A percentile compares a stretch with the other conserved stretches of the same genome.
Evolutionary conservation across 768 basidiomycete species (phyloP).

Genomic region (Rhodotorula diobovata): DNA sequence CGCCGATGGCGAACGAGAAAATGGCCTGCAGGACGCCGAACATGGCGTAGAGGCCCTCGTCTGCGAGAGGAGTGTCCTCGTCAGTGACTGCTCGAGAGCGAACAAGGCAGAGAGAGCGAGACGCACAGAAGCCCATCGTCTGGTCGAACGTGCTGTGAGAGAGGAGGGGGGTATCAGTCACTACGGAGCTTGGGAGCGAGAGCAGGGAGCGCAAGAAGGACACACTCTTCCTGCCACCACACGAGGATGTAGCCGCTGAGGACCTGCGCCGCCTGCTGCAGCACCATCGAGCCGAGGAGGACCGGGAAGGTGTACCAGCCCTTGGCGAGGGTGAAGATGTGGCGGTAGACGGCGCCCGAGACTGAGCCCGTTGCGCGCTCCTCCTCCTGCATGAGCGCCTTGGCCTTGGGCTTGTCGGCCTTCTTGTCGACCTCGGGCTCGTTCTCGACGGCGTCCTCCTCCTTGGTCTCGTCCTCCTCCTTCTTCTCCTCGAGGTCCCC

Average conservation of each 20-base stretch:
- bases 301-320: constrained; percentile 64
- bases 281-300: constrained; percentile 58
- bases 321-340: constrained; percentile 66
- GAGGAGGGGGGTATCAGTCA: not conserved
- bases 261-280: constrained; percentile 67
- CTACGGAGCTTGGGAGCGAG: not conserved
- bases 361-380: constrained; percentile 66
- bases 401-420: constrained; percentile 26
- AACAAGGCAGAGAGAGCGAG: not conserved
- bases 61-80: not conserved
- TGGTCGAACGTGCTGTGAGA: constrained; percentile 54
- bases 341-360: constrained; percentile 46
- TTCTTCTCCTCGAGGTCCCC: constrained; percentile 45
- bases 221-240: constrained; percentile 68
- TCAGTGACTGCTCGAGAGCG: not conserved
- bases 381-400: constrained; percentile 72
- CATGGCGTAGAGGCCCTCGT: constrained; percentile 40
- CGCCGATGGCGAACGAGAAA: constrained; percentile 64
- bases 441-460: constrained; percentile 10
- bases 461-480: constrained; percentile 17
- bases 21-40: constrained; percentile 60
- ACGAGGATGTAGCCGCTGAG: constrained; percentile 70
- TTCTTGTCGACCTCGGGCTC: not conserved
- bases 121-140: constrained; percentile 61
- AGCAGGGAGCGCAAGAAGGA: not conserved